Percentiles rank a stretch among this genome's conserved stretches.
These are phyloP conservation scores for Talaromyces proteolyticus DNA, from an alignment of 495 filamentous ascomycete species.

Conservation along the genomic window DNA sequence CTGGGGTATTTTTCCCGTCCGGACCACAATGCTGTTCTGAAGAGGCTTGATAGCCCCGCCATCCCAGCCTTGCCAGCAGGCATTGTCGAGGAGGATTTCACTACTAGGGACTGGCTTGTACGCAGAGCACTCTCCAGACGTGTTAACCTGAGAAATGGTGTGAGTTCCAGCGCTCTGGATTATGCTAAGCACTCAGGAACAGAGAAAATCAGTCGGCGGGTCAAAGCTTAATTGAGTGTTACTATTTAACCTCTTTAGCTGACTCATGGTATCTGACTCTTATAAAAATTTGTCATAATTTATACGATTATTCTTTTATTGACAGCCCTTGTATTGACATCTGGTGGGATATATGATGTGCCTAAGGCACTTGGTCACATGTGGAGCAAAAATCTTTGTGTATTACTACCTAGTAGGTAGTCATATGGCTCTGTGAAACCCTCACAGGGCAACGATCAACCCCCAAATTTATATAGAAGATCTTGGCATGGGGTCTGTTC, in stretches of 20 bases:
- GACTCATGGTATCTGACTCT: background rate
- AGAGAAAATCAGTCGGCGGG: conserved; percentile 32
- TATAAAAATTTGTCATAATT: no score
- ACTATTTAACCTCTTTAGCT: no score
- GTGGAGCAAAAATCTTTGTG: no score
- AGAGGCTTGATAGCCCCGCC: conserved; percentile 30
- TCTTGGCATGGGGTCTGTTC: no score
- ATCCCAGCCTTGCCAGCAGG: conserved; percentile 27
- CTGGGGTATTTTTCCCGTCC: conserved; percentile 59
- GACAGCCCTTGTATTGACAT: background rate
- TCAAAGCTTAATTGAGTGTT: conserved; percentile 17
- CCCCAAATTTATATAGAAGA: no score
- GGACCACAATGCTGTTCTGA: conserved; percentile 49
- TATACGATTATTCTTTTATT: background rate
- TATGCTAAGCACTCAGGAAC: no score
- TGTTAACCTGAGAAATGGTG: conserved; percentile 18
- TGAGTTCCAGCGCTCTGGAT: no score
- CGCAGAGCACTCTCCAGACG: conserved; percentile 34
- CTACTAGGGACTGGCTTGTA: conserved; percentile 44
- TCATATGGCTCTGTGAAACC: no score
- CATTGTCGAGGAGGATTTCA: conserved; percentile 32
- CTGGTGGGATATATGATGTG: background rate
- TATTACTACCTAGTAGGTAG: no score
- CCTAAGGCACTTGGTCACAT: no score
- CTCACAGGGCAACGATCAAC: no score